phyloP scores from a whole-genome alignment of 371 early-diverging fungal genomes.

The Mortierella sp. region DNA sequence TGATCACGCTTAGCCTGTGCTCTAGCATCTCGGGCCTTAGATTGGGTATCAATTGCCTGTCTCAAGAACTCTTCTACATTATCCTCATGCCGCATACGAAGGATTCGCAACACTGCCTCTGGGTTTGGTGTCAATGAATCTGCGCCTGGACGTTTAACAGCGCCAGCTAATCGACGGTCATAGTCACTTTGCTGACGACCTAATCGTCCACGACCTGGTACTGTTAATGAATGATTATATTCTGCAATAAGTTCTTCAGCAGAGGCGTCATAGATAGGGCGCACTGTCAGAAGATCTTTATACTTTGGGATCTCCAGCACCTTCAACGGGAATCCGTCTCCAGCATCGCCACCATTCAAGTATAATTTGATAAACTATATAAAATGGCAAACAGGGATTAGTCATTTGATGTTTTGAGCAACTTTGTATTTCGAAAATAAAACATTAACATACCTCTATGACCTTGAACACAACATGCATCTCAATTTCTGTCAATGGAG shows the following conservation, averaged over 20 bases:
- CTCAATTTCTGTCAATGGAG: slow-evolving; percentile 78
- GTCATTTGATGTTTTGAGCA: no score
- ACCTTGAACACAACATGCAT: slow-evolving; percentile 82
- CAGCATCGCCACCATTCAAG: slow-evolving; percentile 90
- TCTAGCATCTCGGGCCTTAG: slow-evolving; percentile 41
- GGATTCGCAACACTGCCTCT: slow-evolving; percentile 66
- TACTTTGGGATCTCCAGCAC: slow-evolving; percentile 84
- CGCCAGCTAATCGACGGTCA: slow-evolving; percentile 40
- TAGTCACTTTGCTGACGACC: slow-evolving; percentile 55
- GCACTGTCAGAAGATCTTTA: slow-evolving; percentile 71
- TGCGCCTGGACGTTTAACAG: slow-evolving; percentile 33
- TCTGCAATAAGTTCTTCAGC: slow-evolving; percentile 73
- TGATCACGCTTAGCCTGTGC: slow-evolving; percentile 52
- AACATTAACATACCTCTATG: slow-evolving; percentile 63
- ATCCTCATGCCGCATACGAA: slow-evolving; percentile 65
- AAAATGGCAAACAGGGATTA: slow-evolving; percentile 6
- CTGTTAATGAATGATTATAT: slow-evolving; percentile 64
- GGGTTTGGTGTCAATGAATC: slow-evolving; percentile 62
- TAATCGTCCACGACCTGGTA: slow-evolving; percentile 57
- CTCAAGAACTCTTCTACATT: slow-evolving; percentile 63
- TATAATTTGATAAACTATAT: slow-evolving; percentile 82
- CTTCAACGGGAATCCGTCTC: slow-evolving; percentile 81
- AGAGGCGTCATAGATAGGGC: slow-evolving; percentile 71
- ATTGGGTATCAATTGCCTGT: slow-evolving; percentile 46
- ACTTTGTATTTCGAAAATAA: neutral